These are phyloP conservation scores for Vicia villosa DNA, from an alignment of 306 rosid species.

Conservation along the genomic window DNA sequence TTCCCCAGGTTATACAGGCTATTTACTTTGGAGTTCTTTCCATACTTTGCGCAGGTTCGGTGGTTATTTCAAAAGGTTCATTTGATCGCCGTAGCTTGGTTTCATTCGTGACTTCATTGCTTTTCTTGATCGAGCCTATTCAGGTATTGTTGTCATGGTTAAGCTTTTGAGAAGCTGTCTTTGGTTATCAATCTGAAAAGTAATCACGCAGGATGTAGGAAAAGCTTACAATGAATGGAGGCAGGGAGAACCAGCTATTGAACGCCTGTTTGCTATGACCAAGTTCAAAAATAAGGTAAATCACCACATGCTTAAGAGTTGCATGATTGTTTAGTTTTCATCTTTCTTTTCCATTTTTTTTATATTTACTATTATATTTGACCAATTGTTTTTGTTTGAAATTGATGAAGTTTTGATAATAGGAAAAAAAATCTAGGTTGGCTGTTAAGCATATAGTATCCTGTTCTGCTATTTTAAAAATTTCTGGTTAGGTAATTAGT, in stretches of 20 bases:
- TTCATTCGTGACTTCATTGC: slow-evolving; percentile 73
- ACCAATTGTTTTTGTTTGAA: slow-evolving; percentile 20
- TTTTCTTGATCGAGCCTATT: slow-evolving; percentile 79
- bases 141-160: slow-evolving; percentile 66
- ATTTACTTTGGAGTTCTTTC: slow-evolving; percentile 63
- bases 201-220: slow-evolving; percentile 79
- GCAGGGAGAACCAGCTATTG: slow-evolving; percentile 90
- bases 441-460: slow-evolving; percentile 19
- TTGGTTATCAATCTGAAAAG: slow-evolving; percentile 61
- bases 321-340: slow-evolving; percentile 8
- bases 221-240: slow-evolving; percentile 89
- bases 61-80: slow-evolving; percentile 66
- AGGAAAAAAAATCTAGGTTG: background rate
- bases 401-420: slow-evolving; percentile 1
- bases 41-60: slow-evolving; percentile 56
- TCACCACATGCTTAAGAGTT: background rate
- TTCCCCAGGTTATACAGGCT: slow-evolving; percentile 77
- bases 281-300: slow-evolving; percentile 64
- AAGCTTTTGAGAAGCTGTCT: slow-evolving; percentile 53
- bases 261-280: slow-evolving; percentile 71
- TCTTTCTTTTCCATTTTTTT: background rate
- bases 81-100: slow-evolving; percentile 55
- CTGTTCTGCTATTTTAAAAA: slow-evolving; percentile 11
- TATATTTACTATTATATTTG: slow-evolving; percentile 4
- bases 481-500: slow-evolving; percentile 11